These are phyloP conservation scores for Coccomyxa sp. DNA, from an alignment of 139 green algal species.

Conservation along the genomic window DNA sequence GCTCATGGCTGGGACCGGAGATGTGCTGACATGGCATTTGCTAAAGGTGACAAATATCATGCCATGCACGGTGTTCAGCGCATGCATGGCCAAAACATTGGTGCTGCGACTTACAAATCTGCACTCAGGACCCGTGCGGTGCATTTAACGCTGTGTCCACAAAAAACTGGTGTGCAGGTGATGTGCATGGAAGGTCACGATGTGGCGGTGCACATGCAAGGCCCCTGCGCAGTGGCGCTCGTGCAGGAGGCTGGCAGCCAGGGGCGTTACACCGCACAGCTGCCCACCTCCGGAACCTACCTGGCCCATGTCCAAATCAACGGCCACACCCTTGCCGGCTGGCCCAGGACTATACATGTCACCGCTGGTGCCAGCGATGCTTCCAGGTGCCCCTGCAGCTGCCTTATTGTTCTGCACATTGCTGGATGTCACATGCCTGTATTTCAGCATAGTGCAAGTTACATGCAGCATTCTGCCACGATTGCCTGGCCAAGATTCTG, in stretches of 20 bases:
- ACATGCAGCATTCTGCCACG: no score
- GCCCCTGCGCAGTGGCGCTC: neutral
- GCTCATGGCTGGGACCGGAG: no score
- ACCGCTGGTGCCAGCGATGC: neutral
- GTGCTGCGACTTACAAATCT: no score
- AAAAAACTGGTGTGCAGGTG: neutral
- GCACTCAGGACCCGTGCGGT: no score
- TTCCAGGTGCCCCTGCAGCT: neutral
- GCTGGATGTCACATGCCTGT: neutral
- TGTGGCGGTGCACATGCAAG: neutral
- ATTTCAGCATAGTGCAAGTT: no score
- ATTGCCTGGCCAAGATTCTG: no score
- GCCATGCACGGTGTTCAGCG: no score
- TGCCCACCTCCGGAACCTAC: slow-evolving; percentile 9
- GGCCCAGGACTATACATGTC: slow-evolving; percentile 5
- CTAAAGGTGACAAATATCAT: no score
- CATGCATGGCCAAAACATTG: no score
- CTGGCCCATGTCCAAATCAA: slow-evolving; percentile 5
- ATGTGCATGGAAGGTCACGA: neutral
- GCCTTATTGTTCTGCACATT: neutral
- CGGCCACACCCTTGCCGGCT: neutral
- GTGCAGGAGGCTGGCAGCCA: neutral
- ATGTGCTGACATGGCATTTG: no score
- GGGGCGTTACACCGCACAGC: neutral
- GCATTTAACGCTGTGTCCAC: no score